A percentile compares a stretch with the other conserved stretches of the same genome.
Conservation (phyloP, 257 asterid species). For the Fraxinus cuspidata region DNA sequence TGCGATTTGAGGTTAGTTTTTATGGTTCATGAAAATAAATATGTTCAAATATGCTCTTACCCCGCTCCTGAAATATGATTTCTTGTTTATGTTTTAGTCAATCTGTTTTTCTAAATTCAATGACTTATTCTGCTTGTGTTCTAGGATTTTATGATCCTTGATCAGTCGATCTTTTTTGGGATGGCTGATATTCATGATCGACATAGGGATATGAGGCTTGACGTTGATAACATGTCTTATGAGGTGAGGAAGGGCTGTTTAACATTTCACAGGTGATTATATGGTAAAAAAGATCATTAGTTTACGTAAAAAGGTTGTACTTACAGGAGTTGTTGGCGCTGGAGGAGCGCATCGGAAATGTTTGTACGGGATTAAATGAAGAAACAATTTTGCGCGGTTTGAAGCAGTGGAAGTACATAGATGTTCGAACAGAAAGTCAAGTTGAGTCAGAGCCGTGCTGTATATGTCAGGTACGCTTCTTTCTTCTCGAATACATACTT, state of each 20-base stretch:
- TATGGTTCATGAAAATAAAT: background rate
- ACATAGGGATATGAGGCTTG: constrained; percentile 71
- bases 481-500: background rate
- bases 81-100: background rate
- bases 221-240: constrained; percentile 73
- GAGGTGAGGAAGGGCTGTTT: constrained; percentile 41
- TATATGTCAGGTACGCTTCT: constrained; percentile 54
- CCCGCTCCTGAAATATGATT: background rate
- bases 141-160: constrained; percentile 65
- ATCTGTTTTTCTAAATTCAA: constrained; percentile 7
- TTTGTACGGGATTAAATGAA: constrained; percentile 66
- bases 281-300: background rate
- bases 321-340: constrained; percentile 65
- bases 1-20: constrained; percentile 75
- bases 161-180: constrained; percentile 54
- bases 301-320: background rate
- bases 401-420: constrained; percentile 41
- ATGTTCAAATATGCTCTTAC: background rate
- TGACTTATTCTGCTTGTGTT: constrained; percentile 15
- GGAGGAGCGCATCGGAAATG: constrained; percentile 71
- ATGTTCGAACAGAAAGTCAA: constrained; percentile 20
- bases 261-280: background rate
- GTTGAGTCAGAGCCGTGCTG: constrained; percentile 65
- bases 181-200: constrained; percentile 59
- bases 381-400: constrained; percentile 43